Percentiles rank a stretch among this genome's conserved stretches.
phyloP scores from a whole-genome alignment of 1,284 basidiomycete species.

The Fistulina hepatica region DNA sequence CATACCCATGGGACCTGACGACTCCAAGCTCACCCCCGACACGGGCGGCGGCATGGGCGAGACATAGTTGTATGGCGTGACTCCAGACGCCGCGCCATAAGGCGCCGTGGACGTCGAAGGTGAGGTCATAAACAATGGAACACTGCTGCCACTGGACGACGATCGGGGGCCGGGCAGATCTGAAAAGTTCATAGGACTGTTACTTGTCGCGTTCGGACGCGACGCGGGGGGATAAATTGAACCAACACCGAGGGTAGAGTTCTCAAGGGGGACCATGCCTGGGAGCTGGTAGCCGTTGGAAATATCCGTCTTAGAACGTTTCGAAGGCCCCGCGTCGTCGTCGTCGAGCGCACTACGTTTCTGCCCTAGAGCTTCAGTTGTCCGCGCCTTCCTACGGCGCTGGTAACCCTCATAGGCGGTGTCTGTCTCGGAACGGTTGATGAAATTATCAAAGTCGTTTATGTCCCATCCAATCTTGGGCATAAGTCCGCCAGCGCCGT shows the following conservation, averaged over 20 bases:
- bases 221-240: not conserved
- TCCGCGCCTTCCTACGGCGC: constrained; percentile 40
- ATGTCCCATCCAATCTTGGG: constrained; percentile 71
- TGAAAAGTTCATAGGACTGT: constrained; percentile 31
- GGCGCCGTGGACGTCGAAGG: constrained; percentile 29
- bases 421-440: constrained; percentile 81
- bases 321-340: constrained; percentile 21
- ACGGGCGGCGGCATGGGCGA: constrained; percentile 38
- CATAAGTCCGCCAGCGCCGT: constrained; percentile 68
- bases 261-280: too few relatives aligned
- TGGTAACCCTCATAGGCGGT: constrained; percentile 85
- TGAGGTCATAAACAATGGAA: constrained; percentile 52
- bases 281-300: constrained; percentile 15
- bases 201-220: too few relatives aligned
- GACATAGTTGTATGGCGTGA: constrained; percentile 41
- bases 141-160: constrained; percentile 34
- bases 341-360: constrained; percentile 45
- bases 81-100: constrained; percentile 26
- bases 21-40: too few relatives aligned
- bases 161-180: constrained; percentile 48
- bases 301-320: constrained; percentile 1
- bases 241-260: not conserved
- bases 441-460: constrained; percentile 66
- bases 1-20: not conserved
- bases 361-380: constrained; percentile 19